These are phyloP conservation scores for Brassica cretica DNA, from an alignment of 345 rosid genomes.

Conservation along the genomic window DNA sequence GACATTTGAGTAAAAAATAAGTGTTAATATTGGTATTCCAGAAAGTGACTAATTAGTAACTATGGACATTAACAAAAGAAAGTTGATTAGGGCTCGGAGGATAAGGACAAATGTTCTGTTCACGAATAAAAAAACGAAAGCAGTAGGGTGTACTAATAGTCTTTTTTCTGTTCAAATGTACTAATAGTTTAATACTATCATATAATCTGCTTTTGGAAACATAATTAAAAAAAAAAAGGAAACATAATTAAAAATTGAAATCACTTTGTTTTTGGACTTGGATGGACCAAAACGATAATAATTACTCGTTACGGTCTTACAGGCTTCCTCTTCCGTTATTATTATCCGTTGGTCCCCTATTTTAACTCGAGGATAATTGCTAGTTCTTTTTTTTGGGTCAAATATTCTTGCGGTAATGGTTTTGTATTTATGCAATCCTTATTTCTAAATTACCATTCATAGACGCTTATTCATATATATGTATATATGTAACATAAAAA, in stretches of 20 bases:
- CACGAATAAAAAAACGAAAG: background rate
- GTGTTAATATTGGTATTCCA: background rate
- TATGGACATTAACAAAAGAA: background rate
- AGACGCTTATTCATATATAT: too few species aligned
- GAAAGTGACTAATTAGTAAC: constrained; percentile 14
- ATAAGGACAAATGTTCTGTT: constrained; percentile 32
- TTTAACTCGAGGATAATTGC: background rate
- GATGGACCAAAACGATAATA: background rate
- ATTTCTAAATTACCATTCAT: background rate
- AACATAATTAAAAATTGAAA: background rate
- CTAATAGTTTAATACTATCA: background rate
- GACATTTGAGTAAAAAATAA: constrained; percentile 7
- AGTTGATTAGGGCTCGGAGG: background rate
- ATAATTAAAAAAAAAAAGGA: background rate
- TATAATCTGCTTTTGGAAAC: background rate
- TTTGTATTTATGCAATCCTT: background rate
- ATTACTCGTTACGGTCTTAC: background rate
- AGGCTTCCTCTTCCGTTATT: background rate
- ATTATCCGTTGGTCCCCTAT: background rate
- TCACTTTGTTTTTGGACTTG: background rate
- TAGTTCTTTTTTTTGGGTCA: background rate
- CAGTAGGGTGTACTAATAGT: background rate
- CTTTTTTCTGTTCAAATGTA: too few species aligned
- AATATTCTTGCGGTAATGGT: too few species aligned
- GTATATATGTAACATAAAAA: background rate